Conservation (phyloP, 2,329 filamentous ascomycete genomes). For the Furcasterigmium furcatum region DNA sequence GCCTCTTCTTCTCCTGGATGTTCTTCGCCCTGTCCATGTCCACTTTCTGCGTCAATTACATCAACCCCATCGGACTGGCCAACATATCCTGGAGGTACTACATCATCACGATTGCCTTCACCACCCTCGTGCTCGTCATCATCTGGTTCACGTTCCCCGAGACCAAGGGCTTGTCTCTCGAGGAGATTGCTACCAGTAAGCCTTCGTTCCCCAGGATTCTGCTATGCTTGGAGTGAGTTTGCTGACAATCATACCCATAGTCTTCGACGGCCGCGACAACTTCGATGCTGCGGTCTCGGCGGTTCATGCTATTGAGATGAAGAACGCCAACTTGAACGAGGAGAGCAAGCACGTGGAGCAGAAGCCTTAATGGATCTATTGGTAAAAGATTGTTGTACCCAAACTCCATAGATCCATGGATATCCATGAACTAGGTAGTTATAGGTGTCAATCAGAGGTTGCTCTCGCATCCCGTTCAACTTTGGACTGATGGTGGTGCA, state of each 20-base stretch:
- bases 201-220: too few species aligned
- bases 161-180: constrained; percentile 45
- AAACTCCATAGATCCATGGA: too few species aligned
- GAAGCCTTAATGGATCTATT: too few species aligned
- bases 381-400: too few species aligned
- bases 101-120: constrained; percentile 4
- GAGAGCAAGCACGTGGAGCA: background rate
- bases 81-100: constrained; percentile 7
- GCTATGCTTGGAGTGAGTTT: too few species aligned
- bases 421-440: too few species aligned
- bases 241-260: background rate
- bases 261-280: constrained; percentile 2
- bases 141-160: constrained; percentile 45
- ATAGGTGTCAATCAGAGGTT: too few species aligned
- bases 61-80: constrained; percentile 6
- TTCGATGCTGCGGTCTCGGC: background rate
- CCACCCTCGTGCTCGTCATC: background rate
- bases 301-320: constrained; percentile 1
- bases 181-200: constrained; percentile 43
- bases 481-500: too few species aligned
- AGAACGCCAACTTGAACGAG: background rate
- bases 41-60: constrained; percentile 7
- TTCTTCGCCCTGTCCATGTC: constrained; percentile 4
- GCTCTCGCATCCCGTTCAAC: too few species aligned
- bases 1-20: constrained; percentile 3